These are phyloP conservation scores for Fragilariopsis cylindrus DNA, from an alignment of 108 stramenopile genomes.

Conservation along the genomic window DNA sequence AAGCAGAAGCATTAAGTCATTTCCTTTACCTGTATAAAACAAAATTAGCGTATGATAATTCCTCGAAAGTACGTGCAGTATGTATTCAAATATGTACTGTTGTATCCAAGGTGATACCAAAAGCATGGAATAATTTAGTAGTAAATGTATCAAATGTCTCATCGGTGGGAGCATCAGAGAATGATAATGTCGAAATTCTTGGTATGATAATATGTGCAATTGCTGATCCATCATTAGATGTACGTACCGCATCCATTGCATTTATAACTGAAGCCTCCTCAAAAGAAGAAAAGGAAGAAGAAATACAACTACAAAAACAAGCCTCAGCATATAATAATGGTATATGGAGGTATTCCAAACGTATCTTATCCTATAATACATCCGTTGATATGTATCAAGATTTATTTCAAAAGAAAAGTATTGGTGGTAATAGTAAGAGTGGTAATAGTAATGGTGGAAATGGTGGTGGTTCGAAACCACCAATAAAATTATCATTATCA, in stretches of 20 bases:
- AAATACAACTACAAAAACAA: not conserved
- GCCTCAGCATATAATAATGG: slow-evolving; percentile 18
- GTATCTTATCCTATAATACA: slow-evolving; percentile 46
- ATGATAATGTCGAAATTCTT: slow-evolving; percentile 27
- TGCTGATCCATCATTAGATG: slow-evolving; percentile 44
- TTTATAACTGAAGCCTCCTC: not conserved
- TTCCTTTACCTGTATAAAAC: slow-evolving; percentile 47
- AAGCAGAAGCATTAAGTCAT: slow-evolving; percentile 48
- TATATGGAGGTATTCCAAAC: slow-evolving; percentile 35
- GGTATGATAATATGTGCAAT: slow-evolving; percentile 39
- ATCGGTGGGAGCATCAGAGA: too few relatives aligned
- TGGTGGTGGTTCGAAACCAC: not conserved
- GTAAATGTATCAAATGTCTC: too few relatives aligned
- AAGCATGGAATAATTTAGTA: slow-evolving; percentile 34
- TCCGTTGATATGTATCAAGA: slow-evolving; percentile 40
- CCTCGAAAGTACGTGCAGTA: slow-evolving; percentile 41
- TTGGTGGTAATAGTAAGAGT: not conserved
- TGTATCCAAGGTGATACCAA: slow-evolving; percentile 37
- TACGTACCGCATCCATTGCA: slow-evolving; percentile 27
- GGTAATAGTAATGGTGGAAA: not conserved
- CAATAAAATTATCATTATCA: slow-evolving; percentile 11
- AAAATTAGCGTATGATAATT: slow-evolving; percentile 49
- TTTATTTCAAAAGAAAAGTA: slow-evolving; percentile 42
- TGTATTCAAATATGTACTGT: slow-evolving; percentile 29
- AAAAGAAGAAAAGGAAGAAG: not conserved